These are phyloP conservation scores for Hylodesmum podocarpum DNA, from an alignment of 306 rosid genomes.

Conservation along the genomic window DNA sequence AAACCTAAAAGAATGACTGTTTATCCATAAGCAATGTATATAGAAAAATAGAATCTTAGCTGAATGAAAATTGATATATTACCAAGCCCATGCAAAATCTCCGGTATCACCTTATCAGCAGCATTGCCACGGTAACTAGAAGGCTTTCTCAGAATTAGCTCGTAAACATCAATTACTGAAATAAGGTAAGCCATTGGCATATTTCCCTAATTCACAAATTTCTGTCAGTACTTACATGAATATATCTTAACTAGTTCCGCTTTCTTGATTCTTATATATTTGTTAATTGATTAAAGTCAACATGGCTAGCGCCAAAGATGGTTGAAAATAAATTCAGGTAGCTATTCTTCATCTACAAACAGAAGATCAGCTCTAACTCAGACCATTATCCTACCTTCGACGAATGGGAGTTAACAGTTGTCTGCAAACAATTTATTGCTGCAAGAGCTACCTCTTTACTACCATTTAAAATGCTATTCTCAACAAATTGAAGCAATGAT, in stretches of 20 bases:
- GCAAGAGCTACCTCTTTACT: slow-evolving; percentile 98
- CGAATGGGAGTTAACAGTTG: slow-evolving; percentile 81
- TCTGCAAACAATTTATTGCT: slow-evolving; percentile 88
- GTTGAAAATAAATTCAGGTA: slow-evolving; percentile 8
- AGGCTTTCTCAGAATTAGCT: slow-evolving; percentile 73
- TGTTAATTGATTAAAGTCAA: slow-evolving; percentile 22
- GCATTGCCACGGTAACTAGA: slow-evolving; percentile 59
- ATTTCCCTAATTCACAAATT: slow-evolving; percentile 69
- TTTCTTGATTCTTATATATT: slow-evolving; percentile 17
- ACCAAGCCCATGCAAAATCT: slow-evolving; percentile 93
- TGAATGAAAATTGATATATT: slow-evolving; percentile 46
- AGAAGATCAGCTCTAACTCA: slow-evolving; percentile 13
- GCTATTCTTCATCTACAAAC: slow-evolving; percentile 26
- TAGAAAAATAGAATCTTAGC: background rate
- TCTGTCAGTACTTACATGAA: slow-evolving; percentile 35
- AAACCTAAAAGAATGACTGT: background rate
- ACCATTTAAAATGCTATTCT: slow-evolving; percentile 73
- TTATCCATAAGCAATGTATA: slow-evolving; percentile 2
- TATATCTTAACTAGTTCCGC: slow-evolving; percentile 23
- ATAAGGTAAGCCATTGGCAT: slow-evolving; percentile 78
- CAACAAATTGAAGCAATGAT: slow-evolving; percentile 80
- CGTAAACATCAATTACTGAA: slow-evolving; percentile 78
- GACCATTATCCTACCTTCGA: slow-evolving; percentile 59
- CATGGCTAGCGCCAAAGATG: slow-evolving; percentile 4
- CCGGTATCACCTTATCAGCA: slow-evolving; percentile 87